Evolutionary conservation across 345 rosid species (phyloP).

Genomic region (Eucalyptus tenuipes): DNA sequence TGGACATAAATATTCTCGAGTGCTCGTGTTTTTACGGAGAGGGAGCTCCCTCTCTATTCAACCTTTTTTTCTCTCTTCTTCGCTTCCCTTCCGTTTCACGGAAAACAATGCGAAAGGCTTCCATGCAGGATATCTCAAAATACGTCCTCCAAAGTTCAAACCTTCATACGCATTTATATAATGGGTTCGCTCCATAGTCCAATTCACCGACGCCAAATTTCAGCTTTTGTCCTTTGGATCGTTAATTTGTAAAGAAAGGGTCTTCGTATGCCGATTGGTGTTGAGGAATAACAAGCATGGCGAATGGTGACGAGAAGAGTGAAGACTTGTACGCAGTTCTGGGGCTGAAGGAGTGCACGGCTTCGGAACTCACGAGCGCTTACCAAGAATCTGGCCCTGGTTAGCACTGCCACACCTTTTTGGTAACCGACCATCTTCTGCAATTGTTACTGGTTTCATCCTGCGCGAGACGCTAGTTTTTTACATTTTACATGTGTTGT

Average conservation of each 20-base stretch:
- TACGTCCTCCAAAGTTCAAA: not conserved
- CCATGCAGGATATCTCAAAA: not conserved
- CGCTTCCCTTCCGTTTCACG: not conserved
- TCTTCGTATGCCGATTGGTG: not conserved
- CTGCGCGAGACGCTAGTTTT: not conserved
- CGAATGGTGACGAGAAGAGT: slow-evolving; percentile 31
- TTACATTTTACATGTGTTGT: not conserved
- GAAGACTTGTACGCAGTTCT: slow-evolving; percentile 52
- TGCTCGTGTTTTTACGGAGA: not conserved
- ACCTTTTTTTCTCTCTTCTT: not conserved
- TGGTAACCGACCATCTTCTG: not conserved
- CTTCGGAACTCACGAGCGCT: slow-evolving; percentile 60
- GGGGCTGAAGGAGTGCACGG: slow-evolving; percentile 64
- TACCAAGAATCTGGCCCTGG: slow-evolving; percentile 85
- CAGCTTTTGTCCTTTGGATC: not conserved
- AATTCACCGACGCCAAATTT: not conserved
- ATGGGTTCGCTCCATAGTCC: not conserved
- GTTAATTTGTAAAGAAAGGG: not conserved
- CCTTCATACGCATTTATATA: not conserved
- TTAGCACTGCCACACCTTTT: slow-evolving; percentile 8
- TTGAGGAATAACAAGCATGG: not conserved
- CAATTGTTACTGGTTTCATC: not conserved
- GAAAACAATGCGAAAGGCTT: not conserved
- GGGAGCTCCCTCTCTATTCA: not conserved
- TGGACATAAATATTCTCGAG: not conserved